phyloP scores from a whole-genome alignment of 441 rosid genomes.

The Sinapis alba region DNA sequence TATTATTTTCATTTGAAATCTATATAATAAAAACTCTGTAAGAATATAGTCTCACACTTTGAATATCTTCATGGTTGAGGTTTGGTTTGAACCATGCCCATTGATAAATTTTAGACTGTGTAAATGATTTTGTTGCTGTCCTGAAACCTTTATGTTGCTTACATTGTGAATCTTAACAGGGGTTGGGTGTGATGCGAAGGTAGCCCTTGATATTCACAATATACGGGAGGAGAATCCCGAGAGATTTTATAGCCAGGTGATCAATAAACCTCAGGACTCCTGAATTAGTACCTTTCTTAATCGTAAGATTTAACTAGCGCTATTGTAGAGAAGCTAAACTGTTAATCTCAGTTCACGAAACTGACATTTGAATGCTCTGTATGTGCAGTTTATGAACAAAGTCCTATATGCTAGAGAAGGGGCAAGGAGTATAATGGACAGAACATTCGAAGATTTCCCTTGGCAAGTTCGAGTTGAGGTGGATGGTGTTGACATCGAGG shows the following conservation, averaged over 20 bases:
- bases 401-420: conserved; percentile 98
- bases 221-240: conserved; percentile 96
- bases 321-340: neutral
- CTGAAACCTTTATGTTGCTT: neutral
- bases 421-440: conserved; percentile 93
- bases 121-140: neutral
- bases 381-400: conserved; percentile 94
- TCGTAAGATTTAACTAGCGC: neutral
- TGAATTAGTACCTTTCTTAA: neutral
- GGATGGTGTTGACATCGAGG: conserved; percentile 89
- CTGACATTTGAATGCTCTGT: conserved; percentile 16
- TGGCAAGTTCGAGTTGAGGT: conserved; percentile 96
- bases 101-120: neutral
- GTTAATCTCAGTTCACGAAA: conserved; percentile 4
- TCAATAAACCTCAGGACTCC: neutral
- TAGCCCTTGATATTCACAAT: conserved; percentile 94
- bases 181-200: conserved; percentile 98
- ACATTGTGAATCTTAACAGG: conserved; percentile 50
- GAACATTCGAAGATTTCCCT: conserved; percentile 91
- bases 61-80: no score
- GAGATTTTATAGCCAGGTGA: conserved; percentile 87
- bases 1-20: no score
- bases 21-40: no score
- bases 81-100: conserved; percentile 8
- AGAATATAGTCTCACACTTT: no score